Base-by-base conservation (phyloP, 2,329 filamentous ascomycete species). In the Fusarium chaquense region DNA sequence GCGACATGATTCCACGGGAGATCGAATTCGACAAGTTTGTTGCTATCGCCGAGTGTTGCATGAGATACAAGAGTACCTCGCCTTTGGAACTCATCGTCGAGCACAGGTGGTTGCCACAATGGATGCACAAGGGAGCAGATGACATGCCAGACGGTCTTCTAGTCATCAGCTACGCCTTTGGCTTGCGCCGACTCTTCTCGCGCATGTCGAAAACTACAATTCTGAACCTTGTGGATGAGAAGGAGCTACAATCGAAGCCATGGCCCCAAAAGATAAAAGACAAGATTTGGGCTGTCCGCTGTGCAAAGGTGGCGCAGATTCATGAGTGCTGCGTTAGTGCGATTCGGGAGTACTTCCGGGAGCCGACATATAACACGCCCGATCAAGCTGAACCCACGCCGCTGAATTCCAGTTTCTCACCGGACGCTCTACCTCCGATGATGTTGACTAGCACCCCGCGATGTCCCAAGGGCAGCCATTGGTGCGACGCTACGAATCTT, bases 111-210 rank as follows among this genome's bases (percentile, higher is more conserved):
- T 69, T 87, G 20, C 84, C 84, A 2, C 80, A 83, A 44, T 87
- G 85, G 85, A 79, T 84, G 70, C 81, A 84, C 64, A 79, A 79
- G 57, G 81, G 81, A 3, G 80, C 79, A 2, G 82, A 85, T n/a
- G 80, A 83, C 43, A 83, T 84, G 78, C 80, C 83, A 0, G 83
- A 84, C 43, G 85, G 83, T 0, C 78, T 86, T 2, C 71, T 87
- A 51, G 76, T 86, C 18, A 85, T 87, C 47, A 84, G 83, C 67
- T 87, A 85, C 67, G 83, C 82, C 0, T 87, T 87, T 73, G 85
- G 85, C 5, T 71, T 83, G 18, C 77, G 83, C 12, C 76, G 81
- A 20, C 78, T 87, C 5, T 87, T 87, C 55, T 81, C 81, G 0
- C 78, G 83, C 45, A 81, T 84, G 77, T 83, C 84, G 9, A 85